Conservation (phyloP, 805 yeast genomes). For the Blastobotrys mokoenaii region DNA sequence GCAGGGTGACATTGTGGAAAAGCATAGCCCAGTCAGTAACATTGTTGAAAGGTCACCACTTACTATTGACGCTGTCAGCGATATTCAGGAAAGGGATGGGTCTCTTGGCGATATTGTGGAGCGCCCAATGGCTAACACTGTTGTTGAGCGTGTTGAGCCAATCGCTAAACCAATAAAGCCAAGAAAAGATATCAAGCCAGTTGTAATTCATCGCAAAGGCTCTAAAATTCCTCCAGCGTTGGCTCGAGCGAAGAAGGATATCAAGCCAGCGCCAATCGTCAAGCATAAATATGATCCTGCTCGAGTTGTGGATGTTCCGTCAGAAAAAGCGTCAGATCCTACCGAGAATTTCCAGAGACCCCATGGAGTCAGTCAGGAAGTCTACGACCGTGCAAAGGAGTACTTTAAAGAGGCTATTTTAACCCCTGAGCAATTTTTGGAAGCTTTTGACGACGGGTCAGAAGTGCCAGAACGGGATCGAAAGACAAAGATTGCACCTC, state of each 20-base stretch:
- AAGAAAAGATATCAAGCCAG: neutral
- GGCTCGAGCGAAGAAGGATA: neutral
- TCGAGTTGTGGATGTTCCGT: slow-evolving; percentile 28
- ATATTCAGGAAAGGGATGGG: neutral
- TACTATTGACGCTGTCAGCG: no score
- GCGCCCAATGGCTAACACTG: neutral
- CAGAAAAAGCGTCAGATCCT: slow-evolving; percentile 27
- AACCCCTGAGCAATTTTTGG: slow-evolving; percentile 18
- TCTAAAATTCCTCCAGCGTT: neutral
- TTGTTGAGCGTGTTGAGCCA: neutral
- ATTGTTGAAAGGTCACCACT: no score
- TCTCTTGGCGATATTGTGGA: neutral
- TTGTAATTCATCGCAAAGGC: neutral
- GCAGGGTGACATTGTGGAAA: neutral
- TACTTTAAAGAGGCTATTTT: slow-evolving; percentile 13
- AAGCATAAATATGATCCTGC: neutral
- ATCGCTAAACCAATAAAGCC: neutral
- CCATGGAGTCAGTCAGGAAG: slow-evolving; percentile 4
- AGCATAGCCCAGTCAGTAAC: no score
- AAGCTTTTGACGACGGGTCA: slow-evolving; percentile 13
- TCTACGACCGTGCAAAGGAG: slow-evolving; percentile 14
- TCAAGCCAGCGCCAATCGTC: neutral
- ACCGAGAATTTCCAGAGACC: slow-evolving; percentile 6
- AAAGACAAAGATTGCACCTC: neutral
- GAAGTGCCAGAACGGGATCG: slow-evolving; percentile 17